A percentile compares a stretch with the other conserved stretches of the same genome.
These are phyloP conservation scores for Phellinidium pouzarii DNA, from an alignment of 1,284 basidiomycete species.

Conservation along the genomic window DNA sequence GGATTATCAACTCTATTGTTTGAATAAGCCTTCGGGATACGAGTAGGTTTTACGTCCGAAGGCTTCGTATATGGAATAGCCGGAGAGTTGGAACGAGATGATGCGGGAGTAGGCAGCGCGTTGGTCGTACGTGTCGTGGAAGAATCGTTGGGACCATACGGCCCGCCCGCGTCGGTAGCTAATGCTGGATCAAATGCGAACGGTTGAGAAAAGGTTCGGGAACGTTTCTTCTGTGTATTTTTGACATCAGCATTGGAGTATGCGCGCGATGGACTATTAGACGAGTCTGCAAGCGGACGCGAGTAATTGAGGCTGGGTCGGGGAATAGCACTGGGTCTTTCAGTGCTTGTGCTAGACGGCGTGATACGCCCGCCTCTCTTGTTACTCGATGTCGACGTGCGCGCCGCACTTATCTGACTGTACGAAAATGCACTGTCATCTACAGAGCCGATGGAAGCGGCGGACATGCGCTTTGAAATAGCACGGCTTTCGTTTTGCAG, in stretches of 20 bases:
- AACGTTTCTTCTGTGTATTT: constrained; percentile 27
- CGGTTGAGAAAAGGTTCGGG: constrained; percentile 59
- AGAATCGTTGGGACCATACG: constrained; percentile 11
- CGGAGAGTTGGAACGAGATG: constrained; percentile 35
- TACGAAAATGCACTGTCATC: constrained; percentile 25
- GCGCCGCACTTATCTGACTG: neutral
- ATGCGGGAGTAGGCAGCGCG: constrained; percentile 29
- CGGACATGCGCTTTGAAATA: constrained; percentile 65
- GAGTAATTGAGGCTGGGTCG: constrained; percentile 37
- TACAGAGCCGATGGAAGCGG: constrained; percentile 57
- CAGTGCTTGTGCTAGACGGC: constrained; percentile 23
- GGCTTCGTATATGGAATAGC: constrained; percentile 13
- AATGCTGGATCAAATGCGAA: constrained; percentile 29
- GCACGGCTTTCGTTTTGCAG: constrained; percentile 67
- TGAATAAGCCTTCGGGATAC: constrained; percentile 36
- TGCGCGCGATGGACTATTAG: constrained; percentile 11
- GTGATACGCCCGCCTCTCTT: constrained; percentile 18
- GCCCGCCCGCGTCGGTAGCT: neutral
- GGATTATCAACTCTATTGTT: constrained; percentile 21
- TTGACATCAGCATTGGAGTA: constrained; percentile 11
- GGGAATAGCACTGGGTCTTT: constrained; percentile 40
- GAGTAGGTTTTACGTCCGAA: constrained; percentile 36
- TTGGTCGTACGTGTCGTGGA: constrained; percentile 25
- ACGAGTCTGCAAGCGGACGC: constrained; percentile 7
- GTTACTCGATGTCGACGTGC: neutral